phyloP scores from a whole-genome alignment of 164 flowering plant genomes.

The Chloranthus sessilifolius region DNA sequence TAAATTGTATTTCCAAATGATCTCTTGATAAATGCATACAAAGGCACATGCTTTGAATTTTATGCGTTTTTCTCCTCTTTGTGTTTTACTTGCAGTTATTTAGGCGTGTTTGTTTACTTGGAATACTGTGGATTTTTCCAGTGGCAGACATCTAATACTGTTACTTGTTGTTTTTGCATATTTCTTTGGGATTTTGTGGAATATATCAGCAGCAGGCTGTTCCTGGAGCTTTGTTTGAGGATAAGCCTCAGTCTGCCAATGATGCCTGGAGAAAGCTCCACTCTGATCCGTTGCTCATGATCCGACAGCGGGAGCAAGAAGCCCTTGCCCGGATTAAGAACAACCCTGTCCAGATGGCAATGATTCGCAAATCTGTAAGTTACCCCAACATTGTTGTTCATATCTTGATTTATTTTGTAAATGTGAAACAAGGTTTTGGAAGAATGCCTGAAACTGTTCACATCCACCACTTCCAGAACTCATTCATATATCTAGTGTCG shows the following conservation, averaged over 20 bases:
- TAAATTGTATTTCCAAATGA: too few relatives aligned
- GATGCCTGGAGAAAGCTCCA: constrained; percentile 98
- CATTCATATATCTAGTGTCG: background rate
- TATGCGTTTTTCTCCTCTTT: too few relatives aligned
- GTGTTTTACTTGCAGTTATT: too few relatives aligned
- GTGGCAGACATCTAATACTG: too few relatives aligned
- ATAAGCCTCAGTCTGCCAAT: constrained; percentile 88
- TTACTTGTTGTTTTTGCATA: background rate
- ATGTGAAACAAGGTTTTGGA: background rate
- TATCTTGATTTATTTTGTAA: background rate
- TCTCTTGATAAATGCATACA: too few relatives aligned
- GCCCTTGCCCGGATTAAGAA: constrained; percentile 82
- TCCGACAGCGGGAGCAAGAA: constrained; percentile 90
- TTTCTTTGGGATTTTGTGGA: background rate
- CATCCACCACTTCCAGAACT: background rate
- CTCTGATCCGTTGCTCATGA: constrained; percentile 89
- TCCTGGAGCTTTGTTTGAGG: constrained; percentile 93
- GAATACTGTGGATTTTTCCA: too few relatives aligned
- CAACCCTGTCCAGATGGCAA: constrained; percentile 93
- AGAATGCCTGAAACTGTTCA: background rate
- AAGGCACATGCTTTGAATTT: too few relatives aligned
- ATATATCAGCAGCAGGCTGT: constrained; percentile 31
- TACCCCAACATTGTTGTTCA: background rate
- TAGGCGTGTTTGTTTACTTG: too few relatives aligned
- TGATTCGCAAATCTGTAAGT: constrained; percentile 84